Percentiles rank a stretch among this genome's conserved stretches.
Conservation (phyloP, 768 basidiomycete genomes). For the Rubroboletus pulcherrimus region DNA sequence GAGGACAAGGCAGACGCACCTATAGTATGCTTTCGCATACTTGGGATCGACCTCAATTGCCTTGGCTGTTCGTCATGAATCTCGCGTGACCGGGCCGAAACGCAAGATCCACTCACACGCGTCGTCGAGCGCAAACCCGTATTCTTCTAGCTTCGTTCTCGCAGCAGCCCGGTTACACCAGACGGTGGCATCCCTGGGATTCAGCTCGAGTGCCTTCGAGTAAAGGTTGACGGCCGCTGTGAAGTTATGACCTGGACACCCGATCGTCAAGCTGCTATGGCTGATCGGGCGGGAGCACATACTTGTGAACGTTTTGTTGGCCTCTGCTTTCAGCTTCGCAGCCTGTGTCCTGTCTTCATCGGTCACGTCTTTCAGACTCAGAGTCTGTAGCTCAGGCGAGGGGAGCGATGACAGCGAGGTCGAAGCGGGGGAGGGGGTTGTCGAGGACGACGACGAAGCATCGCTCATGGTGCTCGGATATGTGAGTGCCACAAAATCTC, state of each 20-base stretch:
- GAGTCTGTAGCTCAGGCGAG: slow-evolving; percentile 54
- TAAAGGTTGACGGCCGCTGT: slow-evolving; percentile 74
- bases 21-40: slow-evolving; percentile 88
- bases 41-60: slow-evolving; percentile 86
- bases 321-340: slow-evolving; percentile 69
- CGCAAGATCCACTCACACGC: slow-evolving; percentile 55
- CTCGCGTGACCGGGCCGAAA: slow-evolving; percentile 10
- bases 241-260: slow-evolving; percentile 65
- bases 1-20: slow-evolving; percentile 40
- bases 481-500: neutral
- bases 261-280: neutral
- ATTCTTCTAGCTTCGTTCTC: slow-evolving; percentile 90
- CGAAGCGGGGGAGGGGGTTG: slow-evolving; percentile 45
- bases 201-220: slow-evolving; percentile 77
- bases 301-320: slow-evolving; percentile 86
- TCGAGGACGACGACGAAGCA: slow-evolving; percentile 23
- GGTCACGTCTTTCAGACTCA: slow-evolving; percentile 56
- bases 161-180: slow-evolving; percentile 95
- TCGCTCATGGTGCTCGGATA: slow-evolving; percentile 18
- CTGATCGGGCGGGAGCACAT: slow-evolving; percentile 3
- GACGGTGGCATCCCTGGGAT: slow-evolving; percentile 83
- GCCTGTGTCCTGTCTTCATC: slow-evolving; percentile 71
- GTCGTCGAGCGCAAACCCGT: slow-evolving; percentile 87
- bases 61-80: slow-evolving; percentile 46
- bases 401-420: slow-evolving; percentile 55